Evolutionary conservation across 2,329 filamentous ascomycete genomes (phyloP).

Genomic region (Fusarium proliferatum): DNA sequence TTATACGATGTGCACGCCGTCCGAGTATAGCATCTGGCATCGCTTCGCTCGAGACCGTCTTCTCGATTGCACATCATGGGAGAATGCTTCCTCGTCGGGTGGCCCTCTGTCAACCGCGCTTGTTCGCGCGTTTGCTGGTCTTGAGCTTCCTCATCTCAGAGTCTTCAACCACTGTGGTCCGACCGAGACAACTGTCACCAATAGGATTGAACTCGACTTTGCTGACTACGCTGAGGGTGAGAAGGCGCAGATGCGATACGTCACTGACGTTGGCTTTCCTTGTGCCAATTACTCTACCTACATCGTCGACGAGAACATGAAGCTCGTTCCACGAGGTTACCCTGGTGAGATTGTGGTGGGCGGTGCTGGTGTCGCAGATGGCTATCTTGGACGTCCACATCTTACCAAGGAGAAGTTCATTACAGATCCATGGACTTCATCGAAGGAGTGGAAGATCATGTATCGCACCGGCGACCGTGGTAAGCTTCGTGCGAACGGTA

Average conservation of each 20-base stretch:
- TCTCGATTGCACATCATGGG: background rate
- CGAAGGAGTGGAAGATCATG: conserved; percentile 2
- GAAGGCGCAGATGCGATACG: background rate
- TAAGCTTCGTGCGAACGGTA: conserved; percentile 46
- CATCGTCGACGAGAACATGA: background rate
- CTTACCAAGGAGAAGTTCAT: conserved; percentile 4
- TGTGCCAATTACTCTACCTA: conserved; percentile 2
- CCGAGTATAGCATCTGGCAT: conserved; percentile 18
- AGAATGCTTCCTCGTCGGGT: conserved; percentile 2
- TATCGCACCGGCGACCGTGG: conserved; percentile 34
- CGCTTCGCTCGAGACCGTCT: conserved; percentile 7
- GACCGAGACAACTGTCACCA: conserved; percentile 1
- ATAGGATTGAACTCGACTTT: background rate
- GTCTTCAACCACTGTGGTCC: conserved; percentile 1
- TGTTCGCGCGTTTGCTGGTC: background rate
- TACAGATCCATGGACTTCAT: conserved; percentile 3
- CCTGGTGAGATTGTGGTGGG: conserved; percentile 16
- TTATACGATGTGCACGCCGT: conserved; percentile 6
- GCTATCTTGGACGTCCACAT: conserved; percentile 4
- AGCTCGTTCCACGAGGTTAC: background rate
- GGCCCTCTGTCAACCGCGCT: background rate
- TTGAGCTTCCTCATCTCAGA: background rate
- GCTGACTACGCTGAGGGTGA: background rate
- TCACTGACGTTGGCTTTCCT: conserved; percentile 3
- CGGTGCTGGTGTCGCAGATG: conserved; percentile 4